phyloP scores from a whole-genome alignment of 2,329 filamentous ascomycete species.

The Penicillium palitans region DNA sequence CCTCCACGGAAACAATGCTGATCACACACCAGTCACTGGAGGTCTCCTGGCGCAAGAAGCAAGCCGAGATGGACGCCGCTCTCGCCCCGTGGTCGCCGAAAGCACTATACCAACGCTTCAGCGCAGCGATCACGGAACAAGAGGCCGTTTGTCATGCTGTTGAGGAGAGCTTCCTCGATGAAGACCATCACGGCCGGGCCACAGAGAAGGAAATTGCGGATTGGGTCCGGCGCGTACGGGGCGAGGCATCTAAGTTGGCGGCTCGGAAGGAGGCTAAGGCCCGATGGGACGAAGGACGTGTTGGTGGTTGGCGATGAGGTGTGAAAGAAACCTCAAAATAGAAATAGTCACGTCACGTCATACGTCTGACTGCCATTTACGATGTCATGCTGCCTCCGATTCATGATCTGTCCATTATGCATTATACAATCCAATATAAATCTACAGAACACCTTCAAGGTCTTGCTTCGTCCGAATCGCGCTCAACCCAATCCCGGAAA shows the following conservation, averaged over 20 bases:
- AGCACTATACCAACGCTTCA: constrained; percentile 78
- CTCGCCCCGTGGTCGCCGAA: constrained; percentile 82
- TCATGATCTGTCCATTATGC: not conserved
- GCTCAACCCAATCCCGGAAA: too few relatives aligned
- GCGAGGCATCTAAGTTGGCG: constrained; percentile 76
- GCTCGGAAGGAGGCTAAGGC: constrained; percentile 82
- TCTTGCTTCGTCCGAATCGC: not conserved
- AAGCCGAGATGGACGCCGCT: constrained; percentile 83
- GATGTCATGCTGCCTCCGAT: constrained; percentile 13
- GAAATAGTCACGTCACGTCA: not conserved
- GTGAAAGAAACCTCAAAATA: not conserved
- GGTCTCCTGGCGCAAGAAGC: constrained; percentile 86
- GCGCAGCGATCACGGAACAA: constrained; percentile 76
- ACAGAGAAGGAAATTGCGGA: constrained; percentile 81
- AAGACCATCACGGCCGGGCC: constrained; percentile 54
- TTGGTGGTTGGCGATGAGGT: constrained; percentile 81
- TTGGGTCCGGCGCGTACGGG: constrained; percentile 79
- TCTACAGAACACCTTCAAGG: not conserved
- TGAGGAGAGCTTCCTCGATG: constrained; percentile 89
- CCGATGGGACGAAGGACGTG: constrained; percentile 92
- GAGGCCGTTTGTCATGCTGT: constrained; percentile 76
- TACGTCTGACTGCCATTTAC: constrained; percentile 2
- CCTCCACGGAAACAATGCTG: constrained; percentile 74
- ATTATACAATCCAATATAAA: not conserved
- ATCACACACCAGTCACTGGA: constrained; percentile 83